These are phyloP conservation scores for Chlorociboria aeruginascens DNA, from an alignment of 495 filamentous ascomycete species.

Conservation along the genomic window DNA sequence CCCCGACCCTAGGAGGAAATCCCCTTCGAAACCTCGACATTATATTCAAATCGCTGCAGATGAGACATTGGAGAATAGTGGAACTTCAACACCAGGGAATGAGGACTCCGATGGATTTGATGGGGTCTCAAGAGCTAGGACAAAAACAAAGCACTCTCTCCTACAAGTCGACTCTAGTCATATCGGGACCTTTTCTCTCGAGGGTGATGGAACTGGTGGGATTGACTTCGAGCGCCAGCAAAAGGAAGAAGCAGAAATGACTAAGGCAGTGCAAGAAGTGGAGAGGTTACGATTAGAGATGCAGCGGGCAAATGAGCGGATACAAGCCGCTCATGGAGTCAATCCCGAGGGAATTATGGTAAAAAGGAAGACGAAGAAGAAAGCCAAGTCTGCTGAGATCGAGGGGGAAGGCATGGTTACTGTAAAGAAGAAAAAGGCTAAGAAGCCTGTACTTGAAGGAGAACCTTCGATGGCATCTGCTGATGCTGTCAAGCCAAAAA, in stretches of 20 bases:
- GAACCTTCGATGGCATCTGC: background rate
- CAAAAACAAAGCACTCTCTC: slow-evolving; percentile 41
- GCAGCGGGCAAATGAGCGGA: slow-evolving; percentile 78
- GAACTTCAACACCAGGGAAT: slow-evolving; percentile 22
- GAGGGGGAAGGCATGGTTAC: slow-evolving; percentile 10
- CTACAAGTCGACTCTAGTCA: slow-evolving; percentile 79
- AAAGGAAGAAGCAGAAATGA: slow-evolving; percentile 70
- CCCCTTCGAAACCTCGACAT: slow-evolving; percentile 8
- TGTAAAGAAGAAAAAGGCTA: slow-evolving; percentile 26
- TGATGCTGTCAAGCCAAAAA: slow-evolving; percentile 17
- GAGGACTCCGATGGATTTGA: slow-evolving; percentile 24
- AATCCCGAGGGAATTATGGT: slow-evolving; percentile 62
- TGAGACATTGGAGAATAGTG: slow-evolving; percentile 18
- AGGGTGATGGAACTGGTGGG: slow-evolving; percentile 31
- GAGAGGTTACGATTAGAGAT: slow-evolving; percentile 78
- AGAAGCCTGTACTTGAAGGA: slow-evolving; percentile 12
- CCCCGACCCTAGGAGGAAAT: slow-evolving; percentile 13
- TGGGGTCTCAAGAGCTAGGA: slow-evolving; percentile 18
- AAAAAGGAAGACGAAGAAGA: slow-evolving; percentile 70
- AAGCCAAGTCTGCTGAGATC: slow-evolving; percentile 22
- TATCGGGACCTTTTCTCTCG: slow-evolving; percentile 52
- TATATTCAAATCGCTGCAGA: slow-evolving; percentile 26
- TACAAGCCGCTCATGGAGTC: slow-evolving; percentile 56
- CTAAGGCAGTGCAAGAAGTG: slow-evolving; percentile 70
- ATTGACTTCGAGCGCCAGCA: slow-evolving; percentile 33